Evolutionary conservation across 805 yeast genomes (phyloP), one percentile per base, ranked within the genome.

Genomic region (Hanseniaspora jakobsenii): DNA sequence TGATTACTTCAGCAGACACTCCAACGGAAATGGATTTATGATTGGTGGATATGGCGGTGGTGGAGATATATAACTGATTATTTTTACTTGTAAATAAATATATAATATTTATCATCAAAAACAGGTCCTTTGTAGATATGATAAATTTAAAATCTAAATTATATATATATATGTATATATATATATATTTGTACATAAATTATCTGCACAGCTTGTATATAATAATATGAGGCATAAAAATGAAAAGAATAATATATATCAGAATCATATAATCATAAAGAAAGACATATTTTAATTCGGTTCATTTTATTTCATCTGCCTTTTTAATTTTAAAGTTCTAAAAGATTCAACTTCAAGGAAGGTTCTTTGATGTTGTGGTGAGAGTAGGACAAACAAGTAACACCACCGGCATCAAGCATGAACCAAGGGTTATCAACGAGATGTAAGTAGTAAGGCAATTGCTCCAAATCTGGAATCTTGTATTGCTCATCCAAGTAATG

Each of bases 1-100:
- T 61, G 98, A 91, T 62, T 91, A 87, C 64, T 91, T 91, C 62
- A 83, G 95, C n/a, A 72, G 97, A 59, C 96, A 87, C 59, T 78
- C 89, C 16, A 69, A 77, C 30, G 69, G 71, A 18, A 70, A 72
- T 23, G 72, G 78, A 13, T 65, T 67, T 2, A 44, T 58, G 12
- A 36, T 42, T 16, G 46, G 46, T 3, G 14, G 46, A 17, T 42
- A 42, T 14, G 46, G 46, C 6, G 39, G 39, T 38, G 36, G 36
- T 35, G 46, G 35, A 17, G 14, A 35, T 14, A 35, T 28, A 29
- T 4, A 12, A 7, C 10, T 7, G 27, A 7, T 7, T 24, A 24
- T 24, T 6, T 24, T 7, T 24, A 7, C 30, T 59, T 13, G 49
- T 60, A 6, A 29, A 6, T 13, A 29, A 7, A 29, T 9, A 12